A percentile compares a stretch with the other conserved stretches of the same genome.
Conservation (phyloP, 2,329 filamentous ascomycete genomes). For the Paracorniculantispora psalliotae region DNA sequence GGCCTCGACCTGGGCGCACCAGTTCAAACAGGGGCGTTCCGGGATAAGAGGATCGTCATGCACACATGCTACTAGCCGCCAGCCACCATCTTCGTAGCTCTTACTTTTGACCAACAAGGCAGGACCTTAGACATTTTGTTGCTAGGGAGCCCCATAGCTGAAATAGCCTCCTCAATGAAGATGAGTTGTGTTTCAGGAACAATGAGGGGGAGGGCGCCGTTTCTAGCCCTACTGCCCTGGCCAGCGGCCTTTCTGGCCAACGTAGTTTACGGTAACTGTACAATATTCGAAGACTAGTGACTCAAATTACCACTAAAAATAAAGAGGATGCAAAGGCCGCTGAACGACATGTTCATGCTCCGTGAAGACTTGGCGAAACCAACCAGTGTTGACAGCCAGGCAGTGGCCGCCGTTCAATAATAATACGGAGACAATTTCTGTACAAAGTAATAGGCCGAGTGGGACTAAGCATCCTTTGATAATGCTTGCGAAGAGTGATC, state of each 20-base stretch:
- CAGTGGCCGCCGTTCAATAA: too few relatives aligned
- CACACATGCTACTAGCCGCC: background rate
- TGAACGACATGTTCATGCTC: too few relatives aligned
- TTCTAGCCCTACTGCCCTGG: background rate
- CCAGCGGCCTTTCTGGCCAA: too few relatives aligned
- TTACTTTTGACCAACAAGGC: conserved; percentile 1
- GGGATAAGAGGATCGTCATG: background rate
- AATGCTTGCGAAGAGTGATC: background rate
- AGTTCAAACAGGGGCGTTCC: background rate
- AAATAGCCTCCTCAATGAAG: background rate
- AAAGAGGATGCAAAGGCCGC: too few relatives aligned
- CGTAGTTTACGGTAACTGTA: too few relatives aligned
- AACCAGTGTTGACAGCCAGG: too few relatives aligned
- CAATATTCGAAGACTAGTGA: too few relatives aligned
- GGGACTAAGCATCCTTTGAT: background rate
- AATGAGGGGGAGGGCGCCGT: background rate
- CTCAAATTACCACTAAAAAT: too few relatives aligned
- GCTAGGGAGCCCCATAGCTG: background rate
- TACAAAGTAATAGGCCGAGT: background rate
- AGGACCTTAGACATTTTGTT: background rate
- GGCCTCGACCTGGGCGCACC: background rate
- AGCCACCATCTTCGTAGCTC: background rate
- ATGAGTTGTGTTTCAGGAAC: background rate
- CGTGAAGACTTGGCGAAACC: too few relatives aligned
- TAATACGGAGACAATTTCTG: too few relatives aligned